Evolutionary conservation across 306 rosid genomes (phyloP), one percentile per base, ranked within the genome.

Genomic region (Canavalia ensiformis): DNA sequence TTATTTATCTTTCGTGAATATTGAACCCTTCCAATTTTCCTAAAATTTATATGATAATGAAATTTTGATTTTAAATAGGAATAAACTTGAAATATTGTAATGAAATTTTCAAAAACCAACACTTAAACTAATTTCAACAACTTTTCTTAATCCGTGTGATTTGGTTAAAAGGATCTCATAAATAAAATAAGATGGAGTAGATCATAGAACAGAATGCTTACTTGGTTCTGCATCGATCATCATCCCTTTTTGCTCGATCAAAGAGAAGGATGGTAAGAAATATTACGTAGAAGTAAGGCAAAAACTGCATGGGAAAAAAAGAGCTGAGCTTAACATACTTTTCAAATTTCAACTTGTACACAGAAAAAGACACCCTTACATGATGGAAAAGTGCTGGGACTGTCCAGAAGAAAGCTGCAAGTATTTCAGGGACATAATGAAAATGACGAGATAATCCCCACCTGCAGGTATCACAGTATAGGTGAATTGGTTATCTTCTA

Each of bases 371-470:
- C 65, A 72, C 51, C 46, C 84, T 88, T 88, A 95, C 99, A 70
- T 93, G 99, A 83, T 85, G 83, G 66, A 95, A 91, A 80, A 95
- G 94, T 59, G 94, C 99, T 31, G 99, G 99, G 72, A 91, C 93
- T 9, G 98, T 95, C 99, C 99, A 95, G 89, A 95, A 93, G 86
- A 95, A 93, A 58, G 99, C 99, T 64, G 97, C 92, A 64, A 87
- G 85, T 85, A 95, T 95, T 90, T 95, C 99, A 3, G 99, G 99
- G 57, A 90, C 97, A 80, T 95, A 95, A 79, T 95, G 99, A 85
- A 93, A 95, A 86, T 95, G 99, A 50, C 99, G 94, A 65, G 99
- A 68, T 76, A 93, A 90, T 73, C 99, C 97, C 99, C 99, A 95
- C 99, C 99, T 93, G 88, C 84, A 86, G 18, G 78, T 63, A 84